Base-by-base conservation (phyloP, 805 yeast species). In the Teunomyces kruisii region DNA sequence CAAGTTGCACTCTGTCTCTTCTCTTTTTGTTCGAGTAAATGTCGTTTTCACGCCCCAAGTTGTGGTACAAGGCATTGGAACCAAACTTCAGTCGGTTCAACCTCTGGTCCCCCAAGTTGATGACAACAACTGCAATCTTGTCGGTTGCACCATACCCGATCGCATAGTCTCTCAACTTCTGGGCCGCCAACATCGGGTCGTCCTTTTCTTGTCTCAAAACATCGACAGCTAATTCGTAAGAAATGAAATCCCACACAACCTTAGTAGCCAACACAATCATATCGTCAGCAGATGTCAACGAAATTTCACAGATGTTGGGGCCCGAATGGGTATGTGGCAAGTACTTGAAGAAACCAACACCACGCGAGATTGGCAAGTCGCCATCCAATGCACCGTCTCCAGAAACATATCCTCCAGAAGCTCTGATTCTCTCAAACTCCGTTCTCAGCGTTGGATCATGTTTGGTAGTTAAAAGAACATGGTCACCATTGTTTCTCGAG, bases 141-240 rank as follows among this genome's bases (percentile, higher is more conserved):
- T 86, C 90, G 2, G 77, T 68, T 32, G 92, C 85, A 16, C 98
- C 98, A 63, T 90, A 94, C 1, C 97, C 84, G 48, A 92, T 80
- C 1, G 98, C 97, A 70, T 86, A 89, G 64, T 94, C 99, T 58
- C 98, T 80, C 53, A 94, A 72, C 58, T 87, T 89, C 55, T 89
- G 95, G 0, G 99, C 97, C 0, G 97, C 97, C 19, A 82, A 62
- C 81, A 88, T 84, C 2, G 97, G 96, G 54, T 88, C 88, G 14
- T 82, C 82, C 55, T 81, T 82, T 56, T 84, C 88, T 50, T 84
- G 88, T 49, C 96, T 76, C 10, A 91, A 84, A 45, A 94, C 82
- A 65, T 94, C 99, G 29, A 91, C 96, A 0, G 96, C 97, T 10
- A 88, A 76, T 56, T 90, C 95, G 52, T 80, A 81, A 7, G 90